Evolutionary conservation across 805 yeast genomes (phyloP), one percentile per base, ranked within the genome.

Genomic region (Starmerella gropengiesseri): DNA sequence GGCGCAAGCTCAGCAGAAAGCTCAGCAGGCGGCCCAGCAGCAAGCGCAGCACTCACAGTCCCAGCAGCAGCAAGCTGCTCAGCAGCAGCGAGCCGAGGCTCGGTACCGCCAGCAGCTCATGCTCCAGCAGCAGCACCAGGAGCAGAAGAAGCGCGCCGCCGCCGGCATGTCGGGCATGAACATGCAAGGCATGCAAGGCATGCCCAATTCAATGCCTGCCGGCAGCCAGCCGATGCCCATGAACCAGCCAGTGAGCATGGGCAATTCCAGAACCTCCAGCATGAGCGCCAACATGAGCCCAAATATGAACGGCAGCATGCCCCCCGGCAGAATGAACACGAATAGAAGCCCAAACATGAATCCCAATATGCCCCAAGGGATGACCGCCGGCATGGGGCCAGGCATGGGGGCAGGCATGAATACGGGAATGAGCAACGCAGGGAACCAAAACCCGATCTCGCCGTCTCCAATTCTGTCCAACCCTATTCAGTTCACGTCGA

Each of bases 1-100:
- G 52, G 51, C 30, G n/a, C 50, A 40, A 33, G 46, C 47, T 14
- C 56, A 47, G 32, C 48, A 34, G 2, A 56, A 50, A 22, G 45
- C 48, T 14, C 57, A 48, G 18, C 43, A 49, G 26, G 45, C 37
- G 44, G 21, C 25, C 22, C 43, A 32, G 36, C 33, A 41, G 19
- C 42, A 30, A 31, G 47, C 40, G 26, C 45, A 44, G 30, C 25
- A 19, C 11, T 26, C 25, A 20, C 7, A 13, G 20, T 16, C 30
- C 11, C 41, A 39, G 34, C n/a, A n/a, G n/a, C n/a, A n/a, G 5
- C 29, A 34, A 14, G 36, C 19, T 12, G 37, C 37, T 4, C 37
- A 34, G 14, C 37, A 22, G 11, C 37, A 34, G 28, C 37, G 37
- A 4, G 48, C 48, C 3, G 48, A 43, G 28, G 37, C 40, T 13